phyloP scores from a whole-genome alignment of 495 filamentous ascomycete genomes.

The Cetradonia linearis region DNA sequence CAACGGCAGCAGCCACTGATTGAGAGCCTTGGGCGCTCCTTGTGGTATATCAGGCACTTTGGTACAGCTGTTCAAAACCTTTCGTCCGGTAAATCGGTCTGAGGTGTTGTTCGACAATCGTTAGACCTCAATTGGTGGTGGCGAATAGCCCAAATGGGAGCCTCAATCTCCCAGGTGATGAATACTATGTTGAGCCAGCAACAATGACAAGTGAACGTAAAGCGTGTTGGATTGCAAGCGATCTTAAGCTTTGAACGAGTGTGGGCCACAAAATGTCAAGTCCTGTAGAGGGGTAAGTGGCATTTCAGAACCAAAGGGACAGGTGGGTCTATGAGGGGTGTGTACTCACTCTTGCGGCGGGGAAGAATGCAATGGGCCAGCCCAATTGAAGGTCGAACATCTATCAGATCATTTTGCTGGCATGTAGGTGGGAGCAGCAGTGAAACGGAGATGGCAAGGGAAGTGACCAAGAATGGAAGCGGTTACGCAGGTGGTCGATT shows the following conservation, averaged over 20 bases:
- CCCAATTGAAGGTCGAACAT: not conserved
- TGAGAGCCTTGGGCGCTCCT: slow-evolving; percentile 1
- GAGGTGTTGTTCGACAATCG: not conserved
- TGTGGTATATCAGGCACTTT: not conserved
- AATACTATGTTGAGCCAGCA: not conserved
- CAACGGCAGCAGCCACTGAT: slow-evolving; percentile 5
- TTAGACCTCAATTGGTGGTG: not conserved
- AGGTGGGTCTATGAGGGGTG: not conserved
- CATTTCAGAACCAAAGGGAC: not conserved
- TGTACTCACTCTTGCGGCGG: not conserved
- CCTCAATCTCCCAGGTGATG: not conserved
- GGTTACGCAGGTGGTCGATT: not conserved
- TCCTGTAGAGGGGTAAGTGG: not conserved
- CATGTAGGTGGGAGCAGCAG: not conserved
- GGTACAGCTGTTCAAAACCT: not conserved
- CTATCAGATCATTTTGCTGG: not conserved
- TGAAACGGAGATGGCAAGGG: not conserved
- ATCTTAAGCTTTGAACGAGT: not conserved
- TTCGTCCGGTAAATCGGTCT: not conserved
- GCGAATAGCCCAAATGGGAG: not conserved
- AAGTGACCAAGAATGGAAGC: not conserved
- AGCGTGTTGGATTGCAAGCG: not conserved
- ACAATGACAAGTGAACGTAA: not conserved
- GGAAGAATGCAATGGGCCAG: not conserved
- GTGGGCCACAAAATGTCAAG: not conserved